Conservation (phyloP, 1,139 yeast genomes). For the Nadsonia commutata region DNA sequence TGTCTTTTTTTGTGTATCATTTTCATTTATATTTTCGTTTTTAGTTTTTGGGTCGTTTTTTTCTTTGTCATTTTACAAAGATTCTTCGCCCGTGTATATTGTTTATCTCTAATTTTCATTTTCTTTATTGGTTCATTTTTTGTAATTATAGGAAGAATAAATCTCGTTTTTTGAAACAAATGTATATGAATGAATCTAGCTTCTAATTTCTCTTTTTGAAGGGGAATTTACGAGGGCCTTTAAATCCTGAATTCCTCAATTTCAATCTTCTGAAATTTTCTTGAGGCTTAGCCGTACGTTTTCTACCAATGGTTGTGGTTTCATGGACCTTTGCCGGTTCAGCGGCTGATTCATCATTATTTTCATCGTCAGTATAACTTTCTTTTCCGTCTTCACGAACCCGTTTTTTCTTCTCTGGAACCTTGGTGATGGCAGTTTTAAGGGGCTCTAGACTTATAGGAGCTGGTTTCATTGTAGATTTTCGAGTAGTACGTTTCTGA, state of each 20-base stretch:
- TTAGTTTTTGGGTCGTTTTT: background rate
- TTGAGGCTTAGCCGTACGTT: conserved; percentile 1
- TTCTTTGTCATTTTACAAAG: background rate
- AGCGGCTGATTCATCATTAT: background rate
- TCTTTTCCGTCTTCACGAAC: background rate
- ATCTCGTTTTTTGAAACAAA: background rate
- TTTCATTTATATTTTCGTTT: background rate
- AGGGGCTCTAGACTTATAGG: no score
- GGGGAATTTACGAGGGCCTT: background rate
- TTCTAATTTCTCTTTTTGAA: background rate
- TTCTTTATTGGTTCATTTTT: background rate
- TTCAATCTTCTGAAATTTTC: background rate
- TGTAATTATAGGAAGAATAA: background rate
- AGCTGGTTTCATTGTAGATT: background rate
- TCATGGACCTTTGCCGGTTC: background rate
- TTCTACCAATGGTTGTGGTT: no score
- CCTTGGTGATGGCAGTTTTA: no score
- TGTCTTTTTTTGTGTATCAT: background rate
- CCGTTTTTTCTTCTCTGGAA: background rate
- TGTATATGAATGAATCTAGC: background rate
- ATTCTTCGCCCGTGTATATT: conserved; percentile 2
- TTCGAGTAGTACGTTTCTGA: background rate
- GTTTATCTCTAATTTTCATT: conserved; percentile 1
- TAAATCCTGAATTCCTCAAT: background rate
- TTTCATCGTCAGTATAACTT: background rate